Percentiles rank a stretch among this genome's conserved stretches.
These are phyloP conservation scores for Phytophthora kernoviae DNA, from an alignment of 352 stramenopile species.

Conservation along the genomic window DNA sequence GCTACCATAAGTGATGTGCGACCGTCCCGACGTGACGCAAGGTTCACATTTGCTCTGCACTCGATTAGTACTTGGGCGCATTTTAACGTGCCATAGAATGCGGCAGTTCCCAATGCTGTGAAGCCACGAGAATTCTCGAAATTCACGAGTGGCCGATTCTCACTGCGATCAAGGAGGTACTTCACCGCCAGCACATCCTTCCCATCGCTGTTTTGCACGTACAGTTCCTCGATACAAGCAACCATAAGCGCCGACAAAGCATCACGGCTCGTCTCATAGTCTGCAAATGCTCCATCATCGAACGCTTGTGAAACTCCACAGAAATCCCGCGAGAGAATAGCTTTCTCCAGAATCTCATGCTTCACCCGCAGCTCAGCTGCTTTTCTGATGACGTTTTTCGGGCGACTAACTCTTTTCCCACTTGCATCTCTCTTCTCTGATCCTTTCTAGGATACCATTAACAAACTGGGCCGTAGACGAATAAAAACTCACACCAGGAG, in stretches of 20 bases:
- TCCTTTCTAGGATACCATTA: slow-evolving; percentile 22
- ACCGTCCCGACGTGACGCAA: slow-evolving; percentile 27
- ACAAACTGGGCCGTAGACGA: slow-evolving; percentile 44
- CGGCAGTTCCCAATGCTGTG: slow-evolving; percentile 53
- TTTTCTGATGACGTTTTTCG: slow-evolving; percentile 55
- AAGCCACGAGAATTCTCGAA: slow-evolving; percentile 58
- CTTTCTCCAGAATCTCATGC: slow-evolving; percentile 47
- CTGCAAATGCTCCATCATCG: slow-evolving; percentile 65
- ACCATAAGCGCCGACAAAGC: slow-evolving; percentile 55
- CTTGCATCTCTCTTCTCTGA: slow-evolving; percentile 16
- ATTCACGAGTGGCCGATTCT: slow-evolving; percentile 62
- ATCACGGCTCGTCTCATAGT: slow-evolving; percentile 57
- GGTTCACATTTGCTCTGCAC: slow-evolving; percentile 58
- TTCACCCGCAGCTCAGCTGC: slow-evolving; percentile 44
- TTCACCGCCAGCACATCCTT: slow-evolving; percentile 57
- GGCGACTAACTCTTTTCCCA: slow-evolving; percentile 37
- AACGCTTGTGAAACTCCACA: slow-evolving; percentile 34
- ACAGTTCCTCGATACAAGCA: slow-evolving; percentile 62
- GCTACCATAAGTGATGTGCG: slow-evolving; percentile 70
- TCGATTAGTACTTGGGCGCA: slow-evolving; percentile 63
- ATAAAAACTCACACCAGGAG: slow-evolving; percentile 36
- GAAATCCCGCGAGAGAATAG: slow-evolving; percentile 59
- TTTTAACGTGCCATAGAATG: slow-evolving; percentile 48
- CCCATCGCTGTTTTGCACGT: slow-evolving; percentile 58
- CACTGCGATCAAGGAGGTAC: slow-evolving; percentile 57